Percentiles rank a stretch among this genome's conserved stretches.
Evolutionary conservation across 2,329 filamentous ascomycete species (phyloP).

Genomic region (Lasiodiplodia citricola): DNA sequence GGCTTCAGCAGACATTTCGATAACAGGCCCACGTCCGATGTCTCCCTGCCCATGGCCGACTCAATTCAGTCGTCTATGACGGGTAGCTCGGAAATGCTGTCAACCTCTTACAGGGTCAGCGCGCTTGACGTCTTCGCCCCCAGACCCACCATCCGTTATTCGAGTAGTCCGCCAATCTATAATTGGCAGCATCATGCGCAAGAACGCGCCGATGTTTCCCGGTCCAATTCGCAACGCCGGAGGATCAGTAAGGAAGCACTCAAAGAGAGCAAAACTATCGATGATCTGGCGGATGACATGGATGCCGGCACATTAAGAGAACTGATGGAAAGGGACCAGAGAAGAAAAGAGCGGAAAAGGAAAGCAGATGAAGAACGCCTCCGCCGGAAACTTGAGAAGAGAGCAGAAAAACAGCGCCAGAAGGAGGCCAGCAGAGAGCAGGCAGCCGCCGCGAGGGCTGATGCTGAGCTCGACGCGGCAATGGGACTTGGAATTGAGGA

Average conservation of each 20-base stretch:
- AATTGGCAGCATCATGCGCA: slow-evolving; percentile 33
- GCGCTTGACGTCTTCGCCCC: slow-evolving; percentile 82
- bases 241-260: slow-evolving; percentile 60
- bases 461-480: slow-evolving; percentile 28
- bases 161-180: slow-evolving; percentile 41
- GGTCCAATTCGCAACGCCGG: slow-evolving; percentile 56
- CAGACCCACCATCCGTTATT: slow-evolving; percentile 77
- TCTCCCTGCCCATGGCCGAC: slow-evolving; percentile 74
- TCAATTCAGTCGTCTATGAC: slow-evolving; percentile 81
- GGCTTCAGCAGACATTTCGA: slow-evolving; percentile 59
- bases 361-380: slow-evolving; percentile 70
- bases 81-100: slow-evolving; percentile 66
- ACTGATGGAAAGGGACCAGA: slow-evolving; percentile 86
- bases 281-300: slow-evolving; percentile 79
- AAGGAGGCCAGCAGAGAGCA: slow-evolving; percentile 62
- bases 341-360: slow-evolving; percentile 77
- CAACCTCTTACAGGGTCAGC: slow-evolving; percentile 79
- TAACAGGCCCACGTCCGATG: slow-evolving; percentile 69
- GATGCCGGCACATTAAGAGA: slow-evolving; percentile 84
- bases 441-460: slow-evolving; percentile 56
- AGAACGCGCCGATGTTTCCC: slow-evolving; percentile 46
- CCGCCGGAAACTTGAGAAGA: slow-evolving; percentile 67
- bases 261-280: slow-evolving; percentile 64
- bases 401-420: slow-evolving; percentile 66
- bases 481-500: slow-evolving; percentile 62